phyloP scores from a whole-genome alignment of 805 yeast genomes.

The Yarrowia osloensis region DNA sequence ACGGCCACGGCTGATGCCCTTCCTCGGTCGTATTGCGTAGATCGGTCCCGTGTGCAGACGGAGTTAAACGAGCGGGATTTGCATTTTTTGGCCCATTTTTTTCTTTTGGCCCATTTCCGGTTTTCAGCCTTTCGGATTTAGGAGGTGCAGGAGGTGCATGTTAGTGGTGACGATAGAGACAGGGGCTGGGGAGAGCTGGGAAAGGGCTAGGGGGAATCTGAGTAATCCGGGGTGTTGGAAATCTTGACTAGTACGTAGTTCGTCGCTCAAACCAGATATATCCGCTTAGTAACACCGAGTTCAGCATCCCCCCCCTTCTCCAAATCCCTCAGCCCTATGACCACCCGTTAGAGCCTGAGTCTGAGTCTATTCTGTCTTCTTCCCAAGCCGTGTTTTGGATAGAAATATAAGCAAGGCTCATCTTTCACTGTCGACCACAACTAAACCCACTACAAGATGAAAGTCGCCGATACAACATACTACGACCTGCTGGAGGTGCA shows the following conservation, averaged over 20 bases:
- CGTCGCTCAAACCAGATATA: no score
- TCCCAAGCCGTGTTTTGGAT: slow-evolving; percentile 1
- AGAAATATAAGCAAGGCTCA: background rate
- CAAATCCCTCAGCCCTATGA: slow-evolving; percentile 27
- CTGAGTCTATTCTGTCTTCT: background rate
- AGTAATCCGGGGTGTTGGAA: no score
- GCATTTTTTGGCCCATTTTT: no score
- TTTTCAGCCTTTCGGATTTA: no score
- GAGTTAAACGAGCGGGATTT: background rate
- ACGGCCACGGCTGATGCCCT: background rate
- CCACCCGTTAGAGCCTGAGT: slow-evolving; percentile 8
- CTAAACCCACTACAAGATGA: background rate
- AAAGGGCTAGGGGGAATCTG: no score
- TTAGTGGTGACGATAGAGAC: no score
- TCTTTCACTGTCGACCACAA: no score
- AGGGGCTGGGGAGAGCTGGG: no score
- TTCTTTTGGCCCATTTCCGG: no score
- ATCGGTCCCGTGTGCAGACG: background rate
- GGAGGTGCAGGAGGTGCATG: no score
- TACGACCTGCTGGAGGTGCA: slow-evolving; percentile 76
- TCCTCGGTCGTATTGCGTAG: background rate
- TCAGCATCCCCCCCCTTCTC: background rate
- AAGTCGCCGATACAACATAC: slow-evolving; percentile 77
- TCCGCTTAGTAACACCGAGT: no score
- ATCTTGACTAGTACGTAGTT: no score